Evolutionary conservation across 306 rosid species (phyloP).

Genomic region (Lathyrus oleraceus): DNA sequence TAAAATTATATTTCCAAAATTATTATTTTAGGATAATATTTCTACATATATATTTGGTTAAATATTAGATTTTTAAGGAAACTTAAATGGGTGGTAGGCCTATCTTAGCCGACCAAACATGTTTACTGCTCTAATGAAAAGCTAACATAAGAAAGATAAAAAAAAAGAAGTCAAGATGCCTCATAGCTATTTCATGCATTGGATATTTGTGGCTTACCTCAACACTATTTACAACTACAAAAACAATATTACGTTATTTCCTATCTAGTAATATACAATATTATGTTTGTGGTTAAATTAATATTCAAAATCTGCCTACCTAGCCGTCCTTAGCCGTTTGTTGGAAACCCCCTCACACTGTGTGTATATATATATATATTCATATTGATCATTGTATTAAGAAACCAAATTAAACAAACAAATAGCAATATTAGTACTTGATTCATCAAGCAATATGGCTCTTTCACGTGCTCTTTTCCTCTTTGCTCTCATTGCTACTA

Average conservation of each 20-base stretch:
- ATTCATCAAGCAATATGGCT: neutral
- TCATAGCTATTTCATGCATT: neutral
- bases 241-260: neutral
- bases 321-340: slow-evolving; percentile 23
- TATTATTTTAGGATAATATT: no score
- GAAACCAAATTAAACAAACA: neutral
- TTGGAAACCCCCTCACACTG: neutral
- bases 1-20: no score
- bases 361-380: neutral
- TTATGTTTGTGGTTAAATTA: neutral
- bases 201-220: neutral
- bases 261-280: neutral
- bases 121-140: no score
- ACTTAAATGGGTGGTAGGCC: no score
- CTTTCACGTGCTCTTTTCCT: slow-evolving; percentile 25
- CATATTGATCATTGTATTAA: neutral
- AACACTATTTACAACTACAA: neutral
- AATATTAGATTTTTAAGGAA: no score
- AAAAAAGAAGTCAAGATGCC: neutral
- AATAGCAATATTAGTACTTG: neutral
- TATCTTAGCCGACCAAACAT: no score
- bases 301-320: neutral
- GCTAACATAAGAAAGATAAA: neutral
- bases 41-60: no score
- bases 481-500: neutral